These are phyloP conservation scores for peach (Prunus persica) DNA, from an alignment of 306 rosid genomes.

Conservation along the genomic window DNA sequence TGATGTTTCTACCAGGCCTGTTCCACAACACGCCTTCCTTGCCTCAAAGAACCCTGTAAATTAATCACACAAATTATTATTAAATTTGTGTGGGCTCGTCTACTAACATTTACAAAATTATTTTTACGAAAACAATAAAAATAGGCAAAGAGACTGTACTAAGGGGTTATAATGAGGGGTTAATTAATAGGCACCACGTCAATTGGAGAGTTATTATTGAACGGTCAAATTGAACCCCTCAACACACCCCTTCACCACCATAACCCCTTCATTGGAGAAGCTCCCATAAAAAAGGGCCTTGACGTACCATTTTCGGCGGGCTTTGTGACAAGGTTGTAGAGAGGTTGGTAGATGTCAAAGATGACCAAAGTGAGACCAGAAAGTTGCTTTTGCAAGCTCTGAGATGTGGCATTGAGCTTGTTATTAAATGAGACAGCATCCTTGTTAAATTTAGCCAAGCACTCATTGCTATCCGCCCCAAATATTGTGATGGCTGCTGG, in stretches of 20 bases:
- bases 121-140: no score
- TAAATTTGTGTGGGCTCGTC: no score
- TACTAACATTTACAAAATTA: no score
- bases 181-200: no score
- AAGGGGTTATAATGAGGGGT: no score
- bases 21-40: constrained; percentile 69
- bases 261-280: no score
- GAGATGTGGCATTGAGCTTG: constrained; percentile 55
- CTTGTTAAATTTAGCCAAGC: constrained; percentile 48
- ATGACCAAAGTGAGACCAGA: constrained; percentile 54
- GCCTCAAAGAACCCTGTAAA: constrained; percentile 62
- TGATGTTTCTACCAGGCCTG: constrained; percentile 59
- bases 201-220: no score
- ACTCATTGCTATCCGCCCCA: constrained; percentile 46
- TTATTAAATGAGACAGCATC: constrained; percentile 52
- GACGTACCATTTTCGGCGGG: constrained; percentile 54
- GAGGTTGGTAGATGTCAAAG: constrained; percentile 60
- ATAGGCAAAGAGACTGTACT: no score
- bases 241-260: no score
- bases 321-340: constrained; percentile 44
- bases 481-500: constrained; percentile 65
- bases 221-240: no score
- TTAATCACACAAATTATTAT: background rate
- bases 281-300: background rate
- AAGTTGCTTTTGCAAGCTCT: constrained; percentile 37